Evolutionary conservation across 1,284 basidiomycete genomes (phyloP).

Genomic region (Rhodotorula sp.): DNA sequence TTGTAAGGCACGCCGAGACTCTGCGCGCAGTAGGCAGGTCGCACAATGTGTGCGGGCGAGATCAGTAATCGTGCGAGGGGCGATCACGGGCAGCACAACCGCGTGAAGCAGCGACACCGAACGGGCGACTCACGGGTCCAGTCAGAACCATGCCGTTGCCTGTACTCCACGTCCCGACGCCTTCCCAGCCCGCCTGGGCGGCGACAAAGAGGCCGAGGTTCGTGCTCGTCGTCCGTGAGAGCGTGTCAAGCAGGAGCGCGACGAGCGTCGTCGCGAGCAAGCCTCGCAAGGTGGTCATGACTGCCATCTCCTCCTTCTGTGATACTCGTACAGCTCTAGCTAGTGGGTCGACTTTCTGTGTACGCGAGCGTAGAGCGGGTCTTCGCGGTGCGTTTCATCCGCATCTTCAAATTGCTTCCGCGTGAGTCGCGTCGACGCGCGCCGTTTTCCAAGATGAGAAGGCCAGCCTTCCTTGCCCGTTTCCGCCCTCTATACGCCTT

Average conservation of each 20-base stretch:
- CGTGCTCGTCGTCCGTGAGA: not conserved
- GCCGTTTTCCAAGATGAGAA: not conserved
- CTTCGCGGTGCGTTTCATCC: no score
- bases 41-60: not conserved
- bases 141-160: slow-evolving; percentile 29
- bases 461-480: no score
- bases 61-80: no score
- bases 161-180: slow-evolving; percentile 29
- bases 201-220: slow-evolving; percentile 1
- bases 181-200: slow-evolving; percentile 13
- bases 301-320: not conserved
- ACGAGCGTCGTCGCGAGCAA: not conserved
- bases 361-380: no score
- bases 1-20: slow-evolving; percentile 17
- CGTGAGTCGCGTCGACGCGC: not conserved
- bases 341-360: no score
- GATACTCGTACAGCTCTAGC: not conserved
- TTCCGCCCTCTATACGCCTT: no score
- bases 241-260: not conserved
- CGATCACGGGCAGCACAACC: no score
- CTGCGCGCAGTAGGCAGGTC: not conserved
- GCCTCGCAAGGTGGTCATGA: not conserved
- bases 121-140: slow-evolving; percentile 17
- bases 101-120: no score
- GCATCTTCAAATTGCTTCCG: not conserved